Evolutionary conservation across 2,329 filamentous ascomycete genomes (phyloP).

Genomic region (Fusarium sp.): DNA sequence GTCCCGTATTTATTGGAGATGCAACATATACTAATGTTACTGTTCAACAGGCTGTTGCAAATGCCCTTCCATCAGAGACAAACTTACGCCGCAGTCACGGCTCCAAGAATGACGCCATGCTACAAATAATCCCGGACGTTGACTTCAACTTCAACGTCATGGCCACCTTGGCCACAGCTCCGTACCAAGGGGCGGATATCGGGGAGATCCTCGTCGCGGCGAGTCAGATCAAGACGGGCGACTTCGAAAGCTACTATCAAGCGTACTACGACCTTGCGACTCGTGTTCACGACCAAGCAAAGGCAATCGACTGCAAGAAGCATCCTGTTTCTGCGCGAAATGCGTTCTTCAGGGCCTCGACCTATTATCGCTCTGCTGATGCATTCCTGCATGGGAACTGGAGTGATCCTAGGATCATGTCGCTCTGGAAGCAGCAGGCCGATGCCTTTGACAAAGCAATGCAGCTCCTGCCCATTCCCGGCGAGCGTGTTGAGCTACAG

Average conservation of each 20-base stretch:
- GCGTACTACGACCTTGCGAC: slow-evolving; percentile 42
- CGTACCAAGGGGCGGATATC: slow-evolving; percentile 35
- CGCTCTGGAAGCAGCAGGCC: slow-evolving; percentile 50
- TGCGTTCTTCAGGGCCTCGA: slow-evolving; percentile 50
- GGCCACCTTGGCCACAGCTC: background rate
- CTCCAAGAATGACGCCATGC: background rate
- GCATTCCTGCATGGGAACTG: slow-evolving; percentile 56
- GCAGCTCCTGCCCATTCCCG: slow-evolving; percentile 49
- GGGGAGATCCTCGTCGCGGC: slow-evolving; percentile 48
- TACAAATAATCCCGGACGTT: background rate
- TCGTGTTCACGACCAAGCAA: slow-evolving; percentile 30
- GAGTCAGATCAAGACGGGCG: slow-evolving; percentile 38
- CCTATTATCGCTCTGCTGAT: slow-evolving; percentile 55
- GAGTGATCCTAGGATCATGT: slow-evolving; percentile 53
- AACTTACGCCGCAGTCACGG: background rate
- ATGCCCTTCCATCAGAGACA: background rate
- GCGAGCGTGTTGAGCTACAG: slow-evolving; percentile 47
- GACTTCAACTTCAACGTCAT: slow-evolving; percentile 20
- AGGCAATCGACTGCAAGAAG: slow-evolving; percentile 26
- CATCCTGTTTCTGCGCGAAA: slow-evolving; percentile 43
- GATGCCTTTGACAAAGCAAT: slow-evolving; percentile 53
- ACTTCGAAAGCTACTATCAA: slow-evolving; percentile 40
- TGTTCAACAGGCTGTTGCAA: background rate
- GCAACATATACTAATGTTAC: background rate
- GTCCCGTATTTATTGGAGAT: background rate